Evolutionary conservation across 2,329 filamentous ascomycete genomes (phyloP), one percentile per base, ranked within the genome.

Genomic region (Akanthomyces muscarius): DNA sequence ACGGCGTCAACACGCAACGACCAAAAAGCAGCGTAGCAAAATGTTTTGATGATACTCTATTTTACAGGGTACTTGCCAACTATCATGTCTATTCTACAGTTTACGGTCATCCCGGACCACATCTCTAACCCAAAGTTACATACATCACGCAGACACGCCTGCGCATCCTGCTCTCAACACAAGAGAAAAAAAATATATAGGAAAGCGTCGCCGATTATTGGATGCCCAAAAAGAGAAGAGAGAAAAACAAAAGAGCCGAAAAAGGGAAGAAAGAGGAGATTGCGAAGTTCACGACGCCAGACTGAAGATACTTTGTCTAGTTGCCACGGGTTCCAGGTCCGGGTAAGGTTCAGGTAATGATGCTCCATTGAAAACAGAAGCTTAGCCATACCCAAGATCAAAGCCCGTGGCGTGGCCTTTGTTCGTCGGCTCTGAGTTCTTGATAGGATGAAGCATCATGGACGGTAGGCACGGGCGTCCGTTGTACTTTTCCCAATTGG

Each of bases 371-470:
- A 30, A 25, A 50, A 1, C n/a, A 50, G 23, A 18, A 56, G 16
- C 14, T n/a, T 68, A 79, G 51, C 77, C 77, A 62, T 74, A 76
- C 25, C 71, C 68, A 25, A 79, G 70, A 23, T 76, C 72, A 51
- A 77, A 79, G 14, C 70, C 71, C 4, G 75, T 73, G 66, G 70
- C 67, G 64, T 78, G 72, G 48, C 79, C 81, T 18, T 76, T 74
- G 62, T 76, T 73, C 3, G 83, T 86, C 42, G 80, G 78, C 65
- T 78, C 76, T 1, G 85, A 80, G 66, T 86, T 80, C 72, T 87
- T 86, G 72, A 87, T 78, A 3, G 84, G 84, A 65, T 86, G 84
- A 51, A 88, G 73, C 66, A 87, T 75, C 68, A 87, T 81, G 1
- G 83, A 79, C 6, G 85, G 85, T 48, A 88, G 72, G 69, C 85